These are phyloP conservation scores for Phoma sp. DNA, from an alignment of 2,329 filamentous ascomycete genomes.

Conservation along the genomic window DNA sequence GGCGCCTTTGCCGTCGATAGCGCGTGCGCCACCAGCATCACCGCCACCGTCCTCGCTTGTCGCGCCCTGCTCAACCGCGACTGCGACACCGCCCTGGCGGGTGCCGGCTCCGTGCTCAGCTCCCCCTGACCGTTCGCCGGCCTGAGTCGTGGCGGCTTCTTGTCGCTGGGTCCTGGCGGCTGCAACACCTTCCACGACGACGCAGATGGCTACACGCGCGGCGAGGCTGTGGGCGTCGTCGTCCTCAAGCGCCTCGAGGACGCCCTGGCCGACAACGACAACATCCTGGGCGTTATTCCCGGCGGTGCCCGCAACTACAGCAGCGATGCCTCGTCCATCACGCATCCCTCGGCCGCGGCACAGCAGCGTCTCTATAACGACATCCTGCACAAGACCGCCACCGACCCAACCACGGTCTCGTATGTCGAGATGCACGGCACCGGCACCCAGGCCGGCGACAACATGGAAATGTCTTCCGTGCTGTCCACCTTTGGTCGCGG, in stretches of 20 bases:
- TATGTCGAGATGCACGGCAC: constrained; percentile 41
- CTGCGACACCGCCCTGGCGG: constrained; percentile 30
- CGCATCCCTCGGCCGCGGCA: constrained; percentile 18
- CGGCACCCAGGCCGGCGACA: constrained; percentile 36
- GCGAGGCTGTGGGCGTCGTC: constrained; percentile 32
- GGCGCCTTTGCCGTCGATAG: too few relatives aligned
- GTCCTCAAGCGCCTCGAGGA: constrained; percentile 42
- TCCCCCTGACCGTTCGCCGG: constrained; percentile 40
- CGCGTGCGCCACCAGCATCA: too few relatives aligned
- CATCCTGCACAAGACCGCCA: constrained; percentile 36
- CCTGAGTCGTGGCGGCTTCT: constrained; percentile 27
- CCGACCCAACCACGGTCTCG: constrained; percentile 37
- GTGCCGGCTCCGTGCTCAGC: constrained; percentile 29
- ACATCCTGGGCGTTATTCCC: constrained; percentile 34
- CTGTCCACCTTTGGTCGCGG: constrained; percentile 10
- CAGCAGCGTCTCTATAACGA: constrained; percentile 23
- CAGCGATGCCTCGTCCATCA: constrained; percentile 27
- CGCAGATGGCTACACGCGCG: constrained; percentile 45
- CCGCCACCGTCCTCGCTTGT: constrained; percentile 22
- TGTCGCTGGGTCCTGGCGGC: constrained; percentile 18
- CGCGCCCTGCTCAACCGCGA: constrained; percentile 37
- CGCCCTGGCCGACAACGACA: constrained; percentile 46
- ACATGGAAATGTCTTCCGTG: constrained; percentile 24
- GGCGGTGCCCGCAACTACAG: constrained; percentile 52
- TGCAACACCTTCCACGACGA: constrained; percentile 37